phyloP scores from a whole-genome alignment of 1,284 basidiomycete genomes.

The Puccinia brachypodii region DNA sequence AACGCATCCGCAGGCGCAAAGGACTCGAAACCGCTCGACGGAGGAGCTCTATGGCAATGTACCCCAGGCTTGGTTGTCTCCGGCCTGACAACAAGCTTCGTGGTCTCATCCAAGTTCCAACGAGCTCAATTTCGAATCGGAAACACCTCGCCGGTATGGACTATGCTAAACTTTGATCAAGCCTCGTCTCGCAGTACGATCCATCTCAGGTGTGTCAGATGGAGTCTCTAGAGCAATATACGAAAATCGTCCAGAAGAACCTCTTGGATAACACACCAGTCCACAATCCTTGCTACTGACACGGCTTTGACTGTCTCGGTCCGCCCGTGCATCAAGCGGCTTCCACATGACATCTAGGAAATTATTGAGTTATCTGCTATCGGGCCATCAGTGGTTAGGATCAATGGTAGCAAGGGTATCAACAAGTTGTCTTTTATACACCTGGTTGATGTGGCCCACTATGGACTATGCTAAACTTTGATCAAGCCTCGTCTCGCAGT shows the following conservation, averaged over 20 bases:
- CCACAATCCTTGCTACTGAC: too few relatives aligned
- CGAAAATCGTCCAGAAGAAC: too few relatives aligned
- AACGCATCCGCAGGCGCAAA: background rate
- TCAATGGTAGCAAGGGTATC: too few relatives aligned
- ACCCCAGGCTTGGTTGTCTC: conserved; percentile 2
- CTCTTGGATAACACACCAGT: too few relatives aligned
- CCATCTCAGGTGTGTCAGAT: background rate
- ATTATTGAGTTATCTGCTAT: too few relatives aligned
- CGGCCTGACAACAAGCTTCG: conserved; percentile 18
- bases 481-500: background rate
- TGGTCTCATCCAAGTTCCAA: conserved; percentile 9
- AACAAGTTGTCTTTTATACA: too few relatives aligned
- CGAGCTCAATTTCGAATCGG: background rate
- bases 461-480: background rate
- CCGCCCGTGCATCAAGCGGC: too few relatives aligned
- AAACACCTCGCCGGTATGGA: conserved; percentile 1
- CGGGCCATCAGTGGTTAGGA: too few relatives aligned
- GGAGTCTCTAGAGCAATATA: background rate
- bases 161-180: background rate
- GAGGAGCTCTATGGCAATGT: background rate
- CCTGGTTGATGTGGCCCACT: too few relatives aligned
- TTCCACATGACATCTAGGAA: too few relatives aligned
- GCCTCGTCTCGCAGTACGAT: background rate
- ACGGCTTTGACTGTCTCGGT: too few relatives aligned
- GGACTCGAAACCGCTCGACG: background rate